Base-by-base conservation (phyloP, 352 stramenopile genomes). In the Phytophthora kernoviae region DNA sequence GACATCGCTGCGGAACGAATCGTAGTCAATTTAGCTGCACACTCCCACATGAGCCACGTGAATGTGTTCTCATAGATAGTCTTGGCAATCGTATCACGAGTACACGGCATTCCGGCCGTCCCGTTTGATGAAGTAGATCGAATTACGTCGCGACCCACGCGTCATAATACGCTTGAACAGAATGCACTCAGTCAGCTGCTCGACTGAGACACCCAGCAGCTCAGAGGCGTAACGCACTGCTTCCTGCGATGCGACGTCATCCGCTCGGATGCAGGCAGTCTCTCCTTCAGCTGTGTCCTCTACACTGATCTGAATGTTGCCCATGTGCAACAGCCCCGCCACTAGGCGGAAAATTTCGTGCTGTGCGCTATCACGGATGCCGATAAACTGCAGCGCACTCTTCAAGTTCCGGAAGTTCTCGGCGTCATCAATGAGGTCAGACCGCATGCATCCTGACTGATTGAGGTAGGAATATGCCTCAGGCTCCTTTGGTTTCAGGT, bases 51-150 rank as follows among this genome's bases (percentile, higher is more conserved):
- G 24, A 97, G 77, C 84, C 86, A 96, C 20, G 83, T 91, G 49
- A 97, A 97, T 5, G 90, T 81, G 46, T 88, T 75, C 40, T 93
- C 86, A 65, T 97, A 97, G 32, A 96, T 92, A 15, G 79, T 93
- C 63, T 96, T 96, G 39, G 87, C 87, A 54, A 96, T 93, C 21
- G 90, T 95, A 54, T 97, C 90, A 26, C 90, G 82, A 32, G 72
- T 88, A 90, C 43, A 85, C 75, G n/a, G 80, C 87, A 58, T 79
- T 88, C 22, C 72, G 82, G 30, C 70, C 69, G 50, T 87, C 80
- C 33, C 83, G 79, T 67, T 88, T 94, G 24, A 83, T 82, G 34
- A 79, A 91, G 58, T 93, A 90, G 57, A 93, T 90, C 14, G 86
- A 90, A 34, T 84, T 85, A 24, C 84, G 79, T 43, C 84, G 79